A percentile compares a stretch with the other conserved stretches of the same genome.
Conservation (phyloP, 176 grass and related monocot genomes). For the Aegilops umbellulata region DNA sequence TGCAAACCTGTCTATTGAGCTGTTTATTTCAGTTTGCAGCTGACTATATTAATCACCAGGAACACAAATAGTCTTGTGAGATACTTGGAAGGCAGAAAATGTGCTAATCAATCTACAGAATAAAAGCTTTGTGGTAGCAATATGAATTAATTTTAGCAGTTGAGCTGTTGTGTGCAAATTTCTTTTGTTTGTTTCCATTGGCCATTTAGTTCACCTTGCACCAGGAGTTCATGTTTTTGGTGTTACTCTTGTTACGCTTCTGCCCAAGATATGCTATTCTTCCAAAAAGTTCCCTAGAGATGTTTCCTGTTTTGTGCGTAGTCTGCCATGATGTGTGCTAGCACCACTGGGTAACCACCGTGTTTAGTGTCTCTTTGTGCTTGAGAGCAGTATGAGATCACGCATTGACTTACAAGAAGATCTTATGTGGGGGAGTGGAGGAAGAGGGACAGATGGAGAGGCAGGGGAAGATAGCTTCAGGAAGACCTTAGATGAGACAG, state of each 20-base stretch:
- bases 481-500: background rate
- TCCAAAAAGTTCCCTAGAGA: background rate
- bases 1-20: background rate
- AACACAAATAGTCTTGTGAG: background rate
- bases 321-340: background rate
- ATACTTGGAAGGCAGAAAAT: background rate
- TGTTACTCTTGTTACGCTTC: background rate
- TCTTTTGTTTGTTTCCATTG: background rate
- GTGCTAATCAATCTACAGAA: background rate
- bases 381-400: background rate
- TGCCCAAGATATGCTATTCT: background rate
- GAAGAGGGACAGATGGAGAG: background rate
- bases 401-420: background rate
- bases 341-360: background rate
- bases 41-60: background rate
- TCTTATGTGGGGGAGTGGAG: background rate
- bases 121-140: background rate
- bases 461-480: background rate
- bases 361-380: background rate
- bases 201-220: background rate
- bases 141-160: slow-evolving; percentile 6
- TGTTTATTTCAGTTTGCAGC: background rate
- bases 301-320: background rate
- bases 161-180: background rate
- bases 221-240: background rate